Evolutionary conservation across 179 eudicot genomes (phyloP).

Genomic region (Carnegiea gigantea): DNA sequence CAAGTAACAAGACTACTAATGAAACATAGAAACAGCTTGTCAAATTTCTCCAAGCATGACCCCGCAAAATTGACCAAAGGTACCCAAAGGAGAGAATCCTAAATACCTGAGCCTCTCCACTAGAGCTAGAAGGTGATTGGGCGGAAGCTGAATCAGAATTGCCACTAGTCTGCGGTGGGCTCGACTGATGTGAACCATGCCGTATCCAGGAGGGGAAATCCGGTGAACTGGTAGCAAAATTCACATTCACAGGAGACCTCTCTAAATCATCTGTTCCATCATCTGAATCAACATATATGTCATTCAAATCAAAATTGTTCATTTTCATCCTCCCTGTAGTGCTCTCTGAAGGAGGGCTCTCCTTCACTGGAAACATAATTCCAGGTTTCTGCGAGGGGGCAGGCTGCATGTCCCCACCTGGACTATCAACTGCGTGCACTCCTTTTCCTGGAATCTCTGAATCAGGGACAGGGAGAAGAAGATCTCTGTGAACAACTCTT

Average conservation of each 20-base stretch:
- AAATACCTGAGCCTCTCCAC: constrained; percentile 84
- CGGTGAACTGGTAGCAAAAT: constrained; percentile 32
- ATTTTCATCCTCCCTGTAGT: constrained; percentile 38
- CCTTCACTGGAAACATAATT: constrained; percentile 28
- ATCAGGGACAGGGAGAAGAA: constrained; percentile 20
- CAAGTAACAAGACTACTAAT: not conserved
- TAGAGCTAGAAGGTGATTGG: constrained; percentile 79
- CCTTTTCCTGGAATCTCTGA: constrained; percentile 29
- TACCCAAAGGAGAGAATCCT: not conserved
- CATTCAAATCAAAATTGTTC: constrained; percentile 68
- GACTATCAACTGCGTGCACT: constrained; percentile 15
- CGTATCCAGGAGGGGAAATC: constrained; percentile 46
- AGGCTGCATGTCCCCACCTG: constrained; percentile 21
- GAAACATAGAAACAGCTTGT: not conserved
- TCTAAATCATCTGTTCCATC: constrained; percentile 54
- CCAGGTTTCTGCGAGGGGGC: constrained; percentile 26
- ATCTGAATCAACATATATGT: constrained; percentile 67
- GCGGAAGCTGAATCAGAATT: constrained; percentile 70
- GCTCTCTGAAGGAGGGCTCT: constrained; percentile 45
- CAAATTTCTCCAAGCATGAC: not conserved
- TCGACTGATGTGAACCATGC: constrained; percentile 58
- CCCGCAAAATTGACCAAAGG: not conserved
- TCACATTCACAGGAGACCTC: constrained; percentile 38
- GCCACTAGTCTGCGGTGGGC: constrained; percentile 73
- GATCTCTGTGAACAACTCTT: constrained; percentile 14